phyloP scores from a whole-genome alignment of 2,329 filamentous ascomycete species.

The Alternaria viburni region DNA sequence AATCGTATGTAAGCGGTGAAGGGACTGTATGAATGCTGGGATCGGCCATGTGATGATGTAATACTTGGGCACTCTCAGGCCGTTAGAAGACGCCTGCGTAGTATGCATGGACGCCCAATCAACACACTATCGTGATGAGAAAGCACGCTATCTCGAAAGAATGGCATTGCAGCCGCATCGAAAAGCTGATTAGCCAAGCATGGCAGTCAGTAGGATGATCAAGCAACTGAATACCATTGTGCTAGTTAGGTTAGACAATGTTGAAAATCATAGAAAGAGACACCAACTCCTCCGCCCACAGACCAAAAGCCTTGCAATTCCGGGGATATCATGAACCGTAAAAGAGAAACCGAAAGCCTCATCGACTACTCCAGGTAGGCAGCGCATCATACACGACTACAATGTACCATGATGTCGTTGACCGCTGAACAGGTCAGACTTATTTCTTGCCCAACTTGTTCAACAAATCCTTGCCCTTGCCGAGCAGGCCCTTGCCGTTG shows the following conservation, averaged over 20 bases:
- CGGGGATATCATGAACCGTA: conserved; percentile 23
- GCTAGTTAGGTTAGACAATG: not conserved
- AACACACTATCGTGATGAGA: not conserved
- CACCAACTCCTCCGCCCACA: conserved; percentile 9
- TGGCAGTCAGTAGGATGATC: not conserved
- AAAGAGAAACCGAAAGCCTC: conserved; percentile 9
- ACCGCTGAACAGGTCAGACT: not conserved
- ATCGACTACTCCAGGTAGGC: not conserved
- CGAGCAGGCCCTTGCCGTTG: conserved; percentile 51
- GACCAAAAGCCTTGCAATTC: conserved; percentile 8
- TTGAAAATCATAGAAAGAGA: not conserved
- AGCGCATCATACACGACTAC: not conserved
- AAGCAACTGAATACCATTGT: not conserved
- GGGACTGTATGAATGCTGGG: not conserved
- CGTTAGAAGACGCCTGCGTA: not conserved
- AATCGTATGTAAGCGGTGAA: not conserved
- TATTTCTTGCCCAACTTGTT: conserved; percentile 52
- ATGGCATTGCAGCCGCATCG: not conserved
- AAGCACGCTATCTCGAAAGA: not conserved
- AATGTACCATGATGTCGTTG: not conserved
- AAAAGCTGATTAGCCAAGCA: not conserved
- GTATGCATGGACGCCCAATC: not conserved
- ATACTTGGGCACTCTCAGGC: not conserved
- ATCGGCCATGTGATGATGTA: not conserved
- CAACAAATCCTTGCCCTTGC: conserved; percentile 62